A percentile compares a stretch with the other conserved stretches of the same genome.
Conservation (phyloP, 2,329 filamentous ascomycete species). For the Aspergillus hortae region DNA sequence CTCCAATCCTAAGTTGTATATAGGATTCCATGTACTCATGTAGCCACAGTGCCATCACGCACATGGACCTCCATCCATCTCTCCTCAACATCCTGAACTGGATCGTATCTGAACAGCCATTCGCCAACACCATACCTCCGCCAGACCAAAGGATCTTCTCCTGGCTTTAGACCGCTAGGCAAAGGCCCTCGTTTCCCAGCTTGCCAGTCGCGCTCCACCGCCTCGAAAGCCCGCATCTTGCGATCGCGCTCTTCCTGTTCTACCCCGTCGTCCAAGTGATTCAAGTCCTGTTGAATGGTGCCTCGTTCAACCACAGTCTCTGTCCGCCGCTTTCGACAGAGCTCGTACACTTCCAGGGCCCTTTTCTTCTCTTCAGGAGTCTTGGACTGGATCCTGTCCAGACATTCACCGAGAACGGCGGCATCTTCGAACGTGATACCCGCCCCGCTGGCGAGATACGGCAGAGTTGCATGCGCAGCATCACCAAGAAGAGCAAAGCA, state of each 20-base stretch:
- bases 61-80: background rate
- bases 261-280: constrained; percentile 16
- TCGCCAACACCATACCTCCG: constrained; percentile 4
- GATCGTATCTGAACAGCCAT: constrained; percentile 7
- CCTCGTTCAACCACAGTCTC: constrained; percentile 14
- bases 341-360: constrained; percentile 16
- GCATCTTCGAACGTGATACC: constrained; percentile 68
- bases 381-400: constrained; percentile 48
- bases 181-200: background rate
- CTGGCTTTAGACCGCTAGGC: background rate
- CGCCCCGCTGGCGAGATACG: constrained; percentile 64
- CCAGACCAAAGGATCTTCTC: constrained; percentile 6
- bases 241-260: constrained; percentile 16
- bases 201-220: constrained; percentile 5
- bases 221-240: constrained; percentile 14
- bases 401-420: constrained; percentile 45
- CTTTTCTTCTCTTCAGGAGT: constrained; percentile 13
- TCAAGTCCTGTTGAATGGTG: constrained; percentile 18
- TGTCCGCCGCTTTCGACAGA: constrained; percentile 13
- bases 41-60: background rate
- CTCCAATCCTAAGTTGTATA: no score
- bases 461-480: constrained; percentile 65
- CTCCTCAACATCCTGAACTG: constrained; percentile 3
- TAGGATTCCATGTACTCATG: no score
- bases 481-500: constrained; percentile 59